Base-by-base conservation (phyloP, 371 early-diverging fungal genomes). In the Ordospora colligata region DNA sequence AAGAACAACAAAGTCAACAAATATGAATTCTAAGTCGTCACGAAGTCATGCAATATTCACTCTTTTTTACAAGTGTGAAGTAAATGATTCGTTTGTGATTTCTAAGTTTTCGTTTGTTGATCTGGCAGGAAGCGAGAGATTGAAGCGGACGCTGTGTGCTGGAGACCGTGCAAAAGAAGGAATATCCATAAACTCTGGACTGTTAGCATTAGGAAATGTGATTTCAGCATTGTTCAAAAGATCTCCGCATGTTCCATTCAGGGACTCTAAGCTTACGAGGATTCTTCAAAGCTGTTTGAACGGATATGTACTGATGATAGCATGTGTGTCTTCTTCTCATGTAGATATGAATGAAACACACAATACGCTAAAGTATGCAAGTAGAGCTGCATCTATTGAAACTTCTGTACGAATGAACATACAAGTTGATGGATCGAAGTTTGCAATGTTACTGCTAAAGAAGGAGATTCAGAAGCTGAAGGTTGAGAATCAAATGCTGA, bases 11-110 rank as follows among this genome's bases (percentile, higher is more conserved):
- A 92, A 91, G 25, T 87, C 90, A 10, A 97, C 96, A 10, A 91
- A 92, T 64, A 95, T 96, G 96, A 97, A 97, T 85, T 90, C 88
- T 45, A 86, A 89, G 46, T 93, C 93, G 0, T 93, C 94, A 6
- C 86, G 98, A 78, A 93, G 93, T 23, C 98, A 97, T 84, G 96
- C 96, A 45, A 93, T 97, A 69, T 95, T 95, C 84, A 90, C 91
- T n/a, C 87, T n/a, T 88, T 94, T 6, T 88, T 89, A 17, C 86
- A 67, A n/a, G n/a, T 54, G 64, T 7, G 52, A 62, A n/a, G 42
- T 76, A 19, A 43, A 70, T 11, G 46, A 46, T 12, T 22, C 58
- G 32, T 64, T 64, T 10, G 22, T 53, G 11, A 22, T 44, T 7
- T 71, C 74, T 9, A 67, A 72, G 43, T 21, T 77, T 42, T 63